Evolutionary conservation across 371 early-diverging fungal species (phyloP).

Genomic region (Mucor ambiguus): DNA sequence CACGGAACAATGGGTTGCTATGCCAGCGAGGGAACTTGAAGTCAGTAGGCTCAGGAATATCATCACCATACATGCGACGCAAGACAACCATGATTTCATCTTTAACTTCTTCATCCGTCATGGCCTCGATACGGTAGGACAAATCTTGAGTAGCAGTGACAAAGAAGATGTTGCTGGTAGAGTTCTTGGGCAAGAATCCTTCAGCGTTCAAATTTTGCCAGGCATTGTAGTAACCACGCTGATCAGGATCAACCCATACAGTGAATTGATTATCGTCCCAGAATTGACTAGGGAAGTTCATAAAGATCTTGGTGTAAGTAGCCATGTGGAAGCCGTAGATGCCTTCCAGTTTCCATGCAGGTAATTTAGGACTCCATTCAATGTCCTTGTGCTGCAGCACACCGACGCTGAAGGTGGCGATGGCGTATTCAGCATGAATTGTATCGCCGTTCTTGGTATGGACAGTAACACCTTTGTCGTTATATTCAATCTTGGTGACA

Average conservation of each 20-base stretch:
- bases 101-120: conserved; percentile 33
- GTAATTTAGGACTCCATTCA: conserved; percentile 40
- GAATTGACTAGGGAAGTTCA: conserved; percentile 48
- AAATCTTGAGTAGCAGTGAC: conserved; percentile 39
- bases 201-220: conserved; percentile 42
- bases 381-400: conserved; percentile 47
- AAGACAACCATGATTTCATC: conserved; percentile 36
- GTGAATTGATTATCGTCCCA: conserved; percentile 50
- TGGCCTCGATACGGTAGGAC: conserved; percentile 29
- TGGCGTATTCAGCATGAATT: conserved; percentile 50
- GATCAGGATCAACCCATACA: conserved; percentile 44
- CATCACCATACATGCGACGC: conserved; percentile 35
- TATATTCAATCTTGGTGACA: conserved; percentile 39
- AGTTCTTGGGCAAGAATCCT: conserved; percentile 30
- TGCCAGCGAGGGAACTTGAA: conserved; percentile 42
- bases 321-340: conserved; percentile 53
- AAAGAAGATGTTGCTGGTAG: conserved; percentile 37
- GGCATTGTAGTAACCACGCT: conserved; percentile 36
- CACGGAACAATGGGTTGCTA: conserved; percentile 38
- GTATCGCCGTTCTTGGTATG: conserved; percentile 34
- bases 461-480: conserved; percentile 34
- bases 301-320: conserved; percentile 53
- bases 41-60: conserved; percentile 36
- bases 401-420: conserved; percentile 49
- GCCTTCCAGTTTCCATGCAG: conserved; percentile 50